phyloP scores from a whole-genome alignment of 495 filamentous ascomycete species.

The Hypoxylon trugodes region DNA sequence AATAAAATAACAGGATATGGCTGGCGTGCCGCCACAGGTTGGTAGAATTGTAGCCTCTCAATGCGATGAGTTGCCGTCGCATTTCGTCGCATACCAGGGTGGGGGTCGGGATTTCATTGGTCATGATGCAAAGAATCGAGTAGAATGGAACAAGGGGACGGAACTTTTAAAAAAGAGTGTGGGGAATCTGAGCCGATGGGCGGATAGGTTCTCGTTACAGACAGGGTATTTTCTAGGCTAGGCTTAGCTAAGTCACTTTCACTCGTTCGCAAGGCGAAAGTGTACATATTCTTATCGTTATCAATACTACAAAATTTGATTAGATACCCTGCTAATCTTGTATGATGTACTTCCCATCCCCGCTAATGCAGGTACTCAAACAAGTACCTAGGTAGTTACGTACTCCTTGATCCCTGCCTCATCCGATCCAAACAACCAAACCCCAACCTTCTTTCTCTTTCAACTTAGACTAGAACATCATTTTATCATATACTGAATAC shows the following conservation, averaged over 20 bases:
- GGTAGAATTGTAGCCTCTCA: conserved; percentile 32
- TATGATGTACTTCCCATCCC: neutral
- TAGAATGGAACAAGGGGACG: conserved; percentile 26
- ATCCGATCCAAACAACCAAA: neutral
- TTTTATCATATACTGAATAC: neutral
- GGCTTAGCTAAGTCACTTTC: conserved; percentile 9
- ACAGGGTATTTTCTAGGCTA: neutral
- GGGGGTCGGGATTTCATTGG: conserved; percentile 32
- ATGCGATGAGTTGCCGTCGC: conserved; percentile 29
- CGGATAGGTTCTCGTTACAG: conserved; percentile 5
- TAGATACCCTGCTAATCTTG: conserved; percentile 25
- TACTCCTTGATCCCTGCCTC: neutral
- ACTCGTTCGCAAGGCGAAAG: neutral
- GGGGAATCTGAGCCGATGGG: conserved; percentile 21
- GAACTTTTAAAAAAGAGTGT: conserved; percentile 12
- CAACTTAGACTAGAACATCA: too few relatives aligned
- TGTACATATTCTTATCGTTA: conserved; percentile 16
- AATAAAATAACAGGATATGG: conserved; percentile 12
- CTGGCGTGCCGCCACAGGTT: conserved; percentile 27
- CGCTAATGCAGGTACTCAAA: neutral
- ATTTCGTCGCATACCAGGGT: conserved; percentile 33
- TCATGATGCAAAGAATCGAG: conserved; percentile 38
- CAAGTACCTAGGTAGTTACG: neutral
- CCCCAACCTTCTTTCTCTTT: conserved; percentile 7
- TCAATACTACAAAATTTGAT: neutral